These are phyloP conservation scores for Phytophthora megakarya DNA, from an alignment of 352 stramenopile species.

Conservation along the genomic window DNA sequence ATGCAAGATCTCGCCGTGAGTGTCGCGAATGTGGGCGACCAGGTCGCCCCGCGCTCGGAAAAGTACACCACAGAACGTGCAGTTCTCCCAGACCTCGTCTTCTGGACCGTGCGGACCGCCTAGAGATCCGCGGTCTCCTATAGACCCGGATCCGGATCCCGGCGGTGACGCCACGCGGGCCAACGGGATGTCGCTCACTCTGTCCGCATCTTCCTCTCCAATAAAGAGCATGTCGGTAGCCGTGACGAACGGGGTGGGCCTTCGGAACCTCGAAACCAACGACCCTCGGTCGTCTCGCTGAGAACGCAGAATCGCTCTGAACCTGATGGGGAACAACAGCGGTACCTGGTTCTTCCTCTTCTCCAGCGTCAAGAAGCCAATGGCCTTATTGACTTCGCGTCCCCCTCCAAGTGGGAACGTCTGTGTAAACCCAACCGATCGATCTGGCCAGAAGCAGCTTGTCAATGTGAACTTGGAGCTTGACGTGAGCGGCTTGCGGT, in stretches of 20 bases:
- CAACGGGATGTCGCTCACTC: constrained; percentile 42
- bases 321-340: constrained; percentile 67
- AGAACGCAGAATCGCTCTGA: constrained; percentile 48
- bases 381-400: constrained; percentile 54
- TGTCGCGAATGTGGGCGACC: constrained; percentile 58
- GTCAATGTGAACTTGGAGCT: constrained; percentile 64
- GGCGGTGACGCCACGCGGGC: constrained; percentile 35
- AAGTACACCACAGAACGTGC: constrained; percentile 54
- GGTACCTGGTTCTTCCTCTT: constrained; percentile 65
- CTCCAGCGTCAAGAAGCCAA: constrained; percentile 69
- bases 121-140: constrained; percentile 2
- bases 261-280: constrained; percentile 17
- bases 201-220: constrained; percentile 47
- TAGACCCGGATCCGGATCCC: constrained; percentile 8
- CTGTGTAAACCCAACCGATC: constrained; percentile 60
- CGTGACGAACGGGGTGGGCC: constrained; percentile 51
- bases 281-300: constrained; percentile 37
- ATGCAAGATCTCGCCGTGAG: constrained; percentile 60
- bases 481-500: constrained; percentile 52
- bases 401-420: constrained; percentile 53
- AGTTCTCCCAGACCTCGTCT: constrained; percentile 51
- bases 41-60: constrained; percentile 46
- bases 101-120: constrained; percentile 13
- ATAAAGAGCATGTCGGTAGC: constrained; percentile 61
- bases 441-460: constrained; percentile 61